phyloP scores from a whole-genome alignment of 768 basidiomycete genomes.

The Suillus fuscotomentosus region DNA sequence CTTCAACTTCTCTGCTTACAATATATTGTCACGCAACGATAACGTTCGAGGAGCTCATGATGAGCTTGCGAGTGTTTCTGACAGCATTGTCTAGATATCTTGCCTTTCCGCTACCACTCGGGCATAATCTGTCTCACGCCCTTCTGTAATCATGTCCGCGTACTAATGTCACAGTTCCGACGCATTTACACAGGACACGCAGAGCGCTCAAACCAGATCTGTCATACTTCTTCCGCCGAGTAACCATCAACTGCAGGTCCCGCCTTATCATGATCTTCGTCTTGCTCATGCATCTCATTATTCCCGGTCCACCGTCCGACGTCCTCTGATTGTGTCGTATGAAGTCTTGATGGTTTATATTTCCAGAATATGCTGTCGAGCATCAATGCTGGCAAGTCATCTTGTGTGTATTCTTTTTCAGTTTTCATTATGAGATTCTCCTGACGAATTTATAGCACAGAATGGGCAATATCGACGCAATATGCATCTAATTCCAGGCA shows the following conservation, averaged over 20 bases:
- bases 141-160: neutral
- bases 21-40: neutral
- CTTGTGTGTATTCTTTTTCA: neutral
- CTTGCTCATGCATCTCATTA: neutral
- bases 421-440: neutral
- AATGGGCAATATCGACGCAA: neutral
- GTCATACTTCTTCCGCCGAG: neutral
- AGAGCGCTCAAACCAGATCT: neutral
- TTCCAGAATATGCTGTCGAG: conserved; percentile 16
- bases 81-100: neutral
- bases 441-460: neutral
- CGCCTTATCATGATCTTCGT: no score
- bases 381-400: conserved; percentile 20
- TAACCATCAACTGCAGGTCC: neutral
- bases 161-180: neutral
- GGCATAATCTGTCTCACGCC: neutral
- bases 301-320: neutral
- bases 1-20: neutral
- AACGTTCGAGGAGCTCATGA: neutral
- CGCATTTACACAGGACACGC: neutral
- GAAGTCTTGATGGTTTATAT: neutral
- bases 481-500: neutral
- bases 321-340: neutral
- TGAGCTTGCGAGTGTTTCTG: neutral
- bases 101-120: neutral